Evolutionary conservation across 1,284 basidiomycete species (phyloP).

Genomic region (Irpex lacteus): DNA sequence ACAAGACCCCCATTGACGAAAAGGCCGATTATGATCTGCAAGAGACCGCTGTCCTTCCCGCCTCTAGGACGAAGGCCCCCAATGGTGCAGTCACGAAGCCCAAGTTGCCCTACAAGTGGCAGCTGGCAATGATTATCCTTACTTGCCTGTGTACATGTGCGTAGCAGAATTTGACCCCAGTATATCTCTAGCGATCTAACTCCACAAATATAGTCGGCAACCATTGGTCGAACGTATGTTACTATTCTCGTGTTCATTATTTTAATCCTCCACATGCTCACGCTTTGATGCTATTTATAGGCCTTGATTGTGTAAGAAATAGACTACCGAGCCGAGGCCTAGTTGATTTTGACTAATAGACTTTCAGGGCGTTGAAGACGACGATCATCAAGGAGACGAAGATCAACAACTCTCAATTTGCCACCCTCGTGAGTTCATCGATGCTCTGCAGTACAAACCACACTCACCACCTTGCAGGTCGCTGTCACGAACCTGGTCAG

Average conservation of each 20-base stretch:
- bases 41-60: conserved; percentile 14
- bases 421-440: conserved; percentile 32
- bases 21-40: conserved; percentile 22
- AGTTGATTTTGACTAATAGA: not conserved
- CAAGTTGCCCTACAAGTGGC: conserved; percentile 26
- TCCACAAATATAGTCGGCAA: conserved; percentile 34
- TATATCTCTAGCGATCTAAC: not conserved
- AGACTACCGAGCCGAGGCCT: not conserved
- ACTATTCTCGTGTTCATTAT: too few relatives aligned
- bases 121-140: conserved; percentile 28
- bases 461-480: conserved; percentile 20
- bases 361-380: conserved; percentile 36
- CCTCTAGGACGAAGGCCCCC: conserved; percentile 6
- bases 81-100: conserved; percentile 14
- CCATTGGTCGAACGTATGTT: conserved; percentile 43
- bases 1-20: conserved; percentile 22
- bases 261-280: not conserved
- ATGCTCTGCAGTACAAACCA: not conserved
- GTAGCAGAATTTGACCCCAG: conserved; percentile 8
- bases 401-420: conserved; percentile 46
- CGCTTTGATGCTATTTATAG: conserved; percentile 21
- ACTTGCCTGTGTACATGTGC: conserved; percentile 32
- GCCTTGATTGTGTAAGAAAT: conserved; percentile 37
- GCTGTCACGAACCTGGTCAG: conserved; percentile 42
- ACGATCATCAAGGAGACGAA: conserved; percentile 42